Evolutionary conservation across 192 early-diverging fungal genomes (phyloP).

Genomic region (Coemansia sp.): DNA sequence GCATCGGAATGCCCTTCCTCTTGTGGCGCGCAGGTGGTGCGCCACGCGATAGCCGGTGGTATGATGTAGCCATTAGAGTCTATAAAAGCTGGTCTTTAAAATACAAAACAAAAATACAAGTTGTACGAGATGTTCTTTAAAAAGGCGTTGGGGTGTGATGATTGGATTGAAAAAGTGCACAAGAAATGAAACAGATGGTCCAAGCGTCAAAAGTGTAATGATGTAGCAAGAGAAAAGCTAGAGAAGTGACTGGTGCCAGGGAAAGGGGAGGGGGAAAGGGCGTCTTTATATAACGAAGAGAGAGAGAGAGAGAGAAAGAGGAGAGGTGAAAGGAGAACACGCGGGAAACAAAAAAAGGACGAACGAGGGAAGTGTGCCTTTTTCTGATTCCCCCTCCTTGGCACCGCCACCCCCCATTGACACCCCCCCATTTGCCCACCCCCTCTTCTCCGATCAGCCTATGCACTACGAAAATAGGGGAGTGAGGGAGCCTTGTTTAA

Average conservation of each 20-base stretch:
- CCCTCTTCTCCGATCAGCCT: conserved; percentile 7
- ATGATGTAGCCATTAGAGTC: conserved; percentile 35
- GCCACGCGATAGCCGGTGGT: conserved; percentile 16
- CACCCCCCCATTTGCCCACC: conserved; percentile 5
- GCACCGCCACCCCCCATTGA: conserved; percentile 12
- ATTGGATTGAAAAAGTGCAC: conserved; percentile 12
- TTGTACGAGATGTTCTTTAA: not conserved
- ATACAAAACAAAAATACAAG: conserved; percentile 11
- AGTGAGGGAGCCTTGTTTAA: conserved; percentile 5
- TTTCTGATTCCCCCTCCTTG: conserved; percentile 15
- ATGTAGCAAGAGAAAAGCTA: conserved; percentile 18
- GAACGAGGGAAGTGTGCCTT: conserved; percentile 14
- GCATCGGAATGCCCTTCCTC: conserved; percentile 57
- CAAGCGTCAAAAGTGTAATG: conserved; percentile 13
- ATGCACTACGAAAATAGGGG: not conserved
- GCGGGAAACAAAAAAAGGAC: conserved; percentile 19
- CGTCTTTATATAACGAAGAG: conserved; percentile 19
- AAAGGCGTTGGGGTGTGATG: not conserved
- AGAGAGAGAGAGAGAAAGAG: not conserved
- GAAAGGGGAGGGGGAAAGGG: not conserved
- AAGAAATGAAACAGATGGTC: conserved; percentile 18
- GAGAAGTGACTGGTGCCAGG: not conserved
- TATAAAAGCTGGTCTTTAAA: not conserved
- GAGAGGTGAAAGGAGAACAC: conserved; percentile 9
- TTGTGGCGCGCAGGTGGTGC: conserved; percentile 39